phyloP scores from a whole-genome alignment of 2,329 filamentous ascomycete species.

The Paraphaeosphaeria sporulosa region DNA sequence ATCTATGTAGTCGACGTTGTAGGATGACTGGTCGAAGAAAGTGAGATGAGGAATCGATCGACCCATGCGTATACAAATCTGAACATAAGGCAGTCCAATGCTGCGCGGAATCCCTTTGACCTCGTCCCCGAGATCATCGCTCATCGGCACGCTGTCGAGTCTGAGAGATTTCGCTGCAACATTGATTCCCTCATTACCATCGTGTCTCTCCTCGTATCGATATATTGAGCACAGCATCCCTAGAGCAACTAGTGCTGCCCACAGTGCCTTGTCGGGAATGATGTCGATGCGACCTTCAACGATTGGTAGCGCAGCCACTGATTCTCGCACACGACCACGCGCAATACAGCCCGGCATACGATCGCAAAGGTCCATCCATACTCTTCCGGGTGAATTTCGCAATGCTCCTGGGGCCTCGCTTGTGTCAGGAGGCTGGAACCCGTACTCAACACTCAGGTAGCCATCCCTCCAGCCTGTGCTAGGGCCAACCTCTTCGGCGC shows the following conservation, averaged over 20 bases:
- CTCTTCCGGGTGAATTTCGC: constrained; percentile 58
- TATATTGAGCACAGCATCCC: constrained; percentile 65
- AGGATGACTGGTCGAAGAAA: constrained; percentile 63
- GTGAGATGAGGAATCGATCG: constrained; percentile 62
- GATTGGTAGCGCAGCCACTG: constrained; percentile 58
- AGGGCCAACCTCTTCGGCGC: constrained; percentile 62
- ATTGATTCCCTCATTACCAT: constrained; percentile 61
- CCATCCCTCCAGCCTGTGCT: constrained; percentile 63
- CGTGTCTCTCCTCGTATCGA: constrained; percentile 62
- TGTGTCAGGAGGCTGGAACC: constrained; percentile 61
- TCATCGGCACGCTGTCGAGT: constrained; percentile 55
- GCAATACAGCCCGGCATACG: constrained; percentile 62
- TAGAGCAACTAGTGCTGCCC: constrained; percentile 61
- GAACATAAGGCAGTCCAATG: constrained; percentile 61
- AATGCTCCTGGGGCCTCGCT: constrained; percentile 58
- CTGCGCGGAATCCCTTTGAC: constrained; percentile 58
- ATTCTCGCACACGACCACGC: constrained; percentile 60
- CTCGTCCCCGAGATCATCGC: constrained; percentile 61
- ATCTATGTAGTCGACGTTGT: constrained; percentile 61
- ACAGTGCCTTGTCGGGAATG: constrained; percentile 61
- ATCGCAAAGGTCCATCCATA: constrained; percentile 64
- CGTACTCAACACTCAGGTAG: constrained; percentile 60
- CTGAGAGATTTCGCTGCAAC: constrained; percentile 43
- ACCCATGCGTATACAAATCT: constrained; percentile 62
- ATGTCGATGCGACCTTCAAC: constrained; percentile 59